These are phyloP conservation scores for Xerocomus amazonicus DNA, from an alignment of 1,284 basidiomycete species.

Conservation along the genomic window DNA sequence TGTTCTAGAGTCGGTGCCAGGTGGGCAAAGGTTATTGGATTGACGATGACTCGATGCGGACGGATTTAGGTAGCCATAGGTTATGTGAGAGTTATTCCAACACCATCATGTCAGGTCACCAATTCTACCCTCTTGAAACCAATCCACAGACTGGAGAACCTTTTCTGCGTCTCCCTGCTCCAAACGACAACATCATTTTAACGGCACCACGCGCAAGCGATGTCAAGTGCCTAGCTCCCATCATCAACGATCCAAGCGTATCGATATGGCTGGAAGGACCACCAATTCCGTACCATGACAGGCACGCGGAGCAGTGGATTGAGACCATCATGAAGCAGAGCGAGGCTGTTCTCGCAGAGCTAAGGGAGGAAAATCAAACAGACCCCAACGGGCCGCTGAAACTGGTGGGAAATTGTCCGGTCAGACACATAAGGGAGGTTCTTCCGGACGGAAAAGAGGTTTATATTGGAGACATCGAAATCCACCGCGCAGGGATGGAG, in stretches of 20 bases:
- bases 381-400: slow-evolving; percentile 28
- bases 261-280: slow-evolving; percentile 43
- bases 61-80: background rate
- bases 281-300: slow-evolving; percentile 50
- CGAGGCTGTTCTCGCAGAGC: slow-evolving; percentile 38
- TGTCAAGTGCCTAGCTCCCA: slow-evolving; percentile 31
- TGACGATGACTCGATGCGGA: slow-evolving; percentile 4
- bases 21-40: background rate
- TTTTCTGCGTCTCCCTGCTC: slow-evolving; percentile 47
- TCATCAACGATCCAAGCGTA: slow-evolving; percentile 51
- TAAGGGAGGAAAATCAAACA: slow-evolving; percentile 26
- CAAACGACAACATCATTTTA: slow-evolving; percentile 52
- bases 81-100: background rate
- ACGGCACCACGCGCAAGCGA: slow-evolving; percentile 55
- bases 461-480: slow-evolving; percentile 38
- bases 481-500: slow-evolving; percentile 33
- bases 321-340: slow-evolving; percentile 19
- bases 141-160: slow-evolving; percentile 47
- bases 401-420: slow-evolving; percentile 37
- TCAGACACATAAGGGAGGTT: slow-evolving; percentile 40
- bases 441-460: slow-evolving; percentile 40
- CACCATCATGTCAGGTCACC: slow-evolving; percentile 23
- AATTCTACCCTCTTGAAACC: slow-evolving; percentile 41
- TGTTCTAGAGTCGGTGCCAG: background rate
- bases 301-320: slow-evolving; percentile 39